Evolutionary conservation across 225 moss, liverwort and hornwort genomes (phyloP), one percentile per base, ranked within the genome.

Genomic region (Thuidium tamariscinum): DNA sequence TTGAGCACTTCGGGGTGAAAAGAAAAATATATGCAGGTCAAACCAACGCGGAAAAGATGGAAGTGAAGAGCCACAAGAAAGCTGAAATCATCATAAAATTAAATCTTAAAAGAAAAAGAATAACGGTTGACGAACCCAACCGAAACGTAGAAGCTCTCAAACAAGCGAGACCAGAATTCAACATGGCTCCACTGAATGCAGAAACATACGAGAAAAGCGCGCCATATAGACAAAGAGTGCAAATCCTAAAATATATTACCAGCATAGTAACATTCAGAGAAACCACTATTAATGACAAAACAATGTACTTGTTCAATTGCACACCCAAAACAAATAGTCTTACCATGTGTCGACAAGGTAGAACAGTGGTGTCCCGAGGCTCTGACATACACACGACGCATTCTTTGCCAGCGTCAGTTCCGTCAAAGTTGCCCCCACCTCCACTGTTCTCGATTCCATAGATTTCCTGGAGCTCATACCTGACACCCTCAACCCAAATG

Each of bases 321-420:
- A 51, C 34, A 48, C 30, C 16, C n/a, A 37, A 56, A 49, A 55
- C 18, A 77, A 61, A 54, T 17, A 85, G 88, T 23, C 88, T 94
- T 90, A 98, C 98, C 98, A 98, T 98, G 86, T 98, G 98, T 88
- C 98, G 94, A 86, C 98, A 98, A 52, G 98, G 98, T 37, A 98
- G 81, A 59, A 98, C 97, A 76, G 95, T 96, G 75, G 98, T 98
- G 86, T 98, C 98, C 83, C 97, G 93, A 65, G 98, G 98, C 82
- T 98, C 97, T 57, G 98, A 97, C 97, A 98, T 96, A 85, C 98
- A 98, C 41, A 98, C 96, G 37, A 98, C 97, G 83, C 98, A 98
- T 87, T 98, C 97, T 90, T 97, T 98, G 44, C 97, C 96, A 55
- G 94, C 64, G 65, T 98, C 98, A 77, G 86, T 92, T 71, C 89